phyloP scores from a whole-genome alignment of 2,329 filamentous ascomycete genomes.

The Atkinsonella hypoxylon region DNA sequence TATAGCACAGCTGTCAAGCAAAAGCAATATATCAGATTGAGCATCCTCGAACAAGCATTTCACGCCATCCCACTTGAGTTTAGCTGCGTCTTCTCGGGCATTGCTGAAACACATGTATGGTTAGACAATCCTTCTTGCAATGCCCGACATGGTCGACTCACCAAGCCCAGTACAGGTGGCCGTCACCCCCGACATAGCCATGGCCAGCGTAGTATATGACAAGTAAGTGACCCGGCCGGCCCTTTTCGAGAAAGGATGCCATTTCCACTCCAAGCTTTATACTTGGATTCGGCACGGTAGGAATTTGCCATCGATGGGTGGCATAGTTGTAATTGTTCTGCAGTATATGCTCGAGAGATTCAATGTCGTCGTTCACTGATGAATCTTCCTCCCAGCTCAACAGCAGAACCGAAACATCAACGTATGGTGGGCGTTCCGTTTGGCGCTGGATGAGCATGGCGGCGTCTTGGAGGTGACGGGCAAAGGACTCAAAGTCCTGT shows the following conservation, averaged over 20 bases:
- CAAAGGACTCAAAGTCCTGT: slow-evolving; percentile 55
- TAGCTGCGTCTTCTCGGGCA: slow-evolving; percentile 43
- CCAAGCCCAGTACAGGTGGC: slow-evolving; percentile 56
- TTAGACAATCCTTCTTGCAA: slow-evolving; percentile 20
- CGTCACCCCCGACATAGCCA: slow-evolving; percentile 45
- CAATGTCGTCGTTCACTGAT: slow-evolving; percentile 39
- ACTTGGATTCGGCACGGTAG: slow-evolving; percentile 44
- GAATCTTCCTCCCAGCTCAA: slow-evolving; percentile 51
- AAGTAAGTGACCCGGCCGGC: slow-evolving; percentile 45
- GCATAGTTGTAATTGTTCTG: slow-evolving; percentile 48
- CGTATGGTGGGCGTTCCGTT: slow-evolving; percentile 45
- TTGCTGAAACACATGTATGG: slow-evolving; percentile 31
- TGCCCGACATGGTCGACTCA: slow-evolving; percentile 28
- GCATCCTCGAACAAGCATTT: slow-evolving; percentile 51
- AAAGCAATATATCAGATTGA: slow-evolving; percentile 48
- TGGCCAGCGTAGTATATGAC: slow-evolving; percentile 55
- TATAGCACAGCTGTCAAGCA: slow-evolving; percentile 50
- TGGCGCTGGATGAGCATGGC: slow-evolving; percentile 55
- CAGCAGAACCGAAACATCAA: slow-evolving; percentile 46
- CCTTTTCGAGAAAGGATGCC: slow-evolving; percentile 46
- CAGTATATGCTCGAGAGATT: slow-evolving; percentile 43
- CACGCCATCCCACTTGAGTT: slow-evolving; percentile 52
- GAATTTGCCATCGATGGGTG: slow-evolving; percentile 50
- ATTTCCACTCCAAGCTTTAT: slow-evolving; percentile 50
- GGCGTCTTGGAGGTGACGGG: slow-evolving; percentile 55